These are phyloP conservation scores for Phaeomoniella chlamydospora DNA, from an alignment of 2,329 filamentous ascomycete genomes.

Conservation along the genomic window DNA sequence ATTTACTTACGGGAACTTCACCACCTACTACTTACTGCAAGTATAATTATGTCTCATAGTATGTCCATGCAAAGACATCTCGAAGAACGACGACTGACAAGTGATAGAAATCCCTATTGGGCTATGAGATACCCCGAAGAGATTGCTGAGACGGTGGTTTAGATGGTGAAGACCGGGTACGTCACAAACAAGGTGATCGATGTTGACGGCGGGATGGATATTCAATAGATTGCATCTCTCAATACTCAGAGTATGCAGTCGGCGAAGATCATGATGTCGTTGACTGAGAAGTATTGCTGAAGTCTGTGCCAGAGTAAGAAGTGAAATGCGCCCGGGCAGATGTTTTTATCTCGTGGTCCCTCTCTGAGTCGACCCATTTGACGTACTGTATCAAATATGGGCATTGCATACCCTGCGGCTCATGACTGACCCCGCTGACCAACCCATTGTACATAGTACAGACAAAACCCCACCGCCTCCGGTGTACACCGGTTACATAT, in stretches of 20 bases:
- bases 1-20: no score
- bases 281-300: not conserved
- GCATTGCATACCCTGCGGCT: not conserved
- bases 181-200: slow-evolving; percentile 31
- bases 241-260: not conserved
- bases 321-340: no score
- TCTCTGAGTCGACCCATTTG: no score
- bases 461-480: no score
- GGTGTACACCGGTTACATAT: no score
- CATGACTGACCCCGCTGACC: no score
- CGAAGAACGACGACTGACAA: no score
- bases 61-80: no score
- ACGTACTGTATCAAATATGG: not conserved
- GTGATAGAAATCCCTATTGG: slow-evolving; percentile 31
- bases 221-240: slow-evolving; percentile 9
- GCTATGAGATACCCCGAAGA: slow-evolving; percentile 29
- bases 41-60: no score
- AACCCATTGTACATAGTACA: no score
- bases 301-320: not conserved
- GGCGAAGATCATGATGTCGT: not conserved
- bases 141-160: slow-evolving; percentile 31
- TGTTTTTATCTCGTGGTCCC: no score
- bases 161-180: slow-evolving; percentile 31
- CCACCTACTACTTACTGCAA: no score
- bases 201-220: slow-evolving; percentile 24